These are phyloP conservation scores for Annulohypoxylon truncatum DNA, from an alignment of 2,329 filamentous ascomycete genomes.

Conservation along the genomic window DNA sequence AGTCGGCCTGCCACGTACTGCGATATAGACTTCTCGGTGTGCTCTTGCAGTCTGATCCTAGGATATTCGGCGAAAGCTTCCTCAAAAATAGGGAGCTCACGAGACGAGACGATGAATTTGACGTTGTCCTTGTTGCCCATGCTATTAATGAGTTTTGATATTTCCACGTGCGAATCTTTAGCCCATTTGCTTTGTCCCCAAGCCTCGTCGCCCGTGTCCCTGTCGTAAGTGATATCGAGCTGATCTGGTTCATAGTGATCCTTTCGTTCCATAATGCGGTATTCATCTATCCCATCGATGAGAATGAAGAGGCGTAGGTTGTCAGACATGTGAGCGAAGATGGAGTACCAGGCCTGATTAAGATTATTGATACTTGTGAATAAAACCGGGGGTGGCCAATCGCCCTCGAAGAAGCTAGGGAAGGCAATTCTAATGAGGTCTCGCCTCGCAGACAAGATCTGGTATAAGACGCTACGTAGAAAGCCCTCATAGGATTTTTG, in stretches of 20 bases:
- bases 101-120: conserved; percentile 48
- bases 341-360: conserved; percentile 48
- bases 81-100: conserved; percentile 48
- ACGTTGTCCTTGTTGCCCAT: conserved; percentile 47
- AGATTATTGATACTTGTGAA: conserved; percentile 48
- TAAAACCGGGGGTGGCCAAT: conserved; percentile 48
- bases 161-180: conserved; percentile 47
- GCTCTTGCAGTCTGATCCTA: conserved; percentile 46
- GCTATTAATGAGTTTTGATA: conserved; percentile 45
- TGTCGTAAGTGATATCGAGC: conserved; percentile 46
- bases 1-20: conserved; percentile 48
- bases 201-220: conserved; percentile 46
- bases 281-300: conserved; percentile 50
- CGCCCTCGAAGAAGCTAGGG: conserved; percentile 47
- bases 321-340: conserved; percentile 49
- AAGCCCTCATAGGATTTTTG: conserved; percentile 57
- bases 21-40: conserved; percentile 47
- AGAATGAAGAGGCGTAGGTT: conserved; percentile 45
- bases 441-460: conserved; percentile 49
- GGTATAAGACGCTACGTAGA: conserved; percentile 52
- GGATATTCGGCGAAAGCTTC: conserved; percentile 43
- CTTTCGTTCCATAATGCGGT: conserved; percentile 50
- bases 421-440: conserved; percentile 50
- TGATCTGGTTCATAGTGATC: conserved; percentile 48
- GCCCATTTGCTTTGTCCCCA: conserved; percentile 50